Evolutionary conservation across 495 filamentous ascomycete genomes (phyloP).

Genomic region (Penicillium simplicissimum): DNA sequence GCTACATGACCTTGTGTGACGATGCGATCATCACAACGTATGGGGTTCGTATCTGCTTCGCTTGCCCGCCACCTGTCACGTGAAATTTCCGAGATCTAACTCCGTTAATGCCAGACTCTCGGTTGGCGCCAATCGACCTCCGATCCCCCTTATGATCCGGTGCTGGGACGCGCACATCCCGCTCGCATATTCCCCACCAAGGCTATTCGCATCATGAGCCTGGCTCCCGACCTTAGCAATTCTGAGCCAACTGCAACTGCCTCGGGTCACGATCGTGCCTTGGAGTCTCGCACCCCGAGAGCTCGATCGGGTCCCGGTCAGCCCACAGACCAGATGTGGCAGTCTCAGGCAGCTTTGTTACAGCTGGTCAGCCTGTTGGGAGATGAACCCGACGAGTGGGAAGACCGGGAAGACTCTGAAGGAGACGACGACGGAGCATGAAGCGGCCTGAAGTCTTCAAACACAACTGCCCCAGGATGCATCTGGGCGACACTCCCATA

Average conservation of each 20-base stretch:
- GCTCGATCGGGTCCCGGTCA: neutral
- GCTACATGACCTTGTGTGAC: conserved; percentile 42
- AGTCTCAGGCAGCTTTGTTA: neutral
- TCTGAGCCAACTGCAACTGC: neutral
- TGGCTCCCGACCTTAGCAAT: conserved; percentile 29
- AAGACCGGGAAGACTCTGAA: neutral
- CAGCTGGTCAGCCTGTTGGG: conserved; percentile 1
- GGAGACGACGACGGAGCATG: neutral
- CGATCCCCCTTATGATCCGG: conserved; percentile 16
- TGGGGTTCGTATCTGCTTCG: conserved; percentile 25
- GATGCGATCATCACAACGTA: conserved; percentile 45
- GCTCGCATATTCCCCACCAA: conserved; percentile 42
- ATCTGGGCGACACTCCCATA: too few species aligned
- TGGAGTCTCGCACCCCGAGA: neutral
- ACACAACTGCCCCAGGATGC: too few species aligned
- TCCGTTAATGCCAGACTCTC: conserved; percentile 29
- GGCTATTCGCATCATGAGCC: conserved; percentile 37
- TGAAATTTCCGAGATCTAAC: conserved; percentile 10
- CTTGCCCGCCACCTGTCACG: neutral
- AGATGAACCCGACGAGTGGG: neutral
- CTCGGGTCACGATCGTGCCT: neutral
- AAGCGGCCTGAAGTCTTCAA: neutral
- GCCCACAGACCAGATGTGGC: conserved; percentile 3
- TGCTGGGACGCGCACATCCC: conserved; percentile 21
- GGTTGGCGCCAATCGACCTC: conserved; percentile 33